Evolutionary conservation across 2,329 filamentous ascomycete species (phyloP).

Genomic region (Verticillium klebahnii): DNA sequence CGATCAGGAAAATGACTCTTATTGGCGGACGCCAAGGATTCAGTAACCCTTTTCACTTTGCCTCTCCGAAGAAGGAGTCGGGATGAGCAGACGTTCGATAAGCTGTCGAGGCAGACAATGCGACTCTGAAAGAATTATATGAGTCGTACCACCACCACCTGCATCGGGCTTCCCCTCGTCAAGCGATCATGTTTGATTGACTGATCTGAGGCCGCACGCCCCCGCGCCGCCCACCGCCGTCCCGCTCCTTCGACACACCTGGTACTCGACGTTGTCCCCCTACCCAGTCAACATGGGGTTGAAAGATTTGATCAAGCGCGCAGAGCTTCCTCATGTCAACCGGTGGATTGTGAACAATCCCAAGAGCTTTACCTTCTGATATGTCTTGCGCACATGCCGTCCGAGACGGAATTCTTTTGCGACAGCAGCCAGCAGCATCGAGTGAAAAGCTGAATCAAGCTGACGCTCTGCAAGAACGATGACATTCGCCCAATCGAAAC

Average conservation of each 20-base stretch:
- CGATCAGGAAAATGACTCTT: neutral
- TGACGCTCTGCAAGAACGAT: slow-evolving; percentile 31
- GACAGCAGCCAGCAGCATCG: neutral
- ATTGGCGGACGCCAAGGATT: neutral
- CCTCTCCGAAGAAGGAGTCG: neutral
- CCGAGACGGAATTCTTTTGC: neutral
- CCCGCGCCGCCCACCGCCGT: neutral
- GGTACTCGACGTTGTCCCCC: neutral
- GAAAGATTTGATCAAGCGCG: slow-evolving; percentile 17
- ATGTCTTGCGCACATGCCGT: slow-evolving; percentile 3
- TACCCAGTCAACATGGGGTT: slow-evolving; percentile 15
- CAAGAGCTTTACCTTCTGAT: neutral
- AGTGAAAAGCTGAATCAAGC: neutral
- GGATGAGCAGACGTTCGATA: neutral
- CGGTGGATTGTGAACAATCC: slow-evolving; percentile 22
- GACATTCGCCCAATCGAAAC: slow-evolving; percentile 44
- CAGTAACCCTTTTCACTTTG: neutral
- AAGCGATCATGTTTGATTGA: neutral
- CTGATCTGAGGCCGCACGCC: neutral
- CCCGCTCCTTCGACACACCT: neutral
- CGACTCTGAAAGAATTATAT: neutral
- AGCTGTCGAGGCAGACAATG: neutral
- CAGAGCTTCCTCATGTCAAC: slow-evolving; percentile 24
- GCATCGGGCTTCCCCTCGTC: neutral
- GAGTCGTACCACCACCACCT: neutral